Base-by-base conservation (phyloP, 2,329 filamentous ascomycete species). In the Neofusicoccum ribis region DNA sequence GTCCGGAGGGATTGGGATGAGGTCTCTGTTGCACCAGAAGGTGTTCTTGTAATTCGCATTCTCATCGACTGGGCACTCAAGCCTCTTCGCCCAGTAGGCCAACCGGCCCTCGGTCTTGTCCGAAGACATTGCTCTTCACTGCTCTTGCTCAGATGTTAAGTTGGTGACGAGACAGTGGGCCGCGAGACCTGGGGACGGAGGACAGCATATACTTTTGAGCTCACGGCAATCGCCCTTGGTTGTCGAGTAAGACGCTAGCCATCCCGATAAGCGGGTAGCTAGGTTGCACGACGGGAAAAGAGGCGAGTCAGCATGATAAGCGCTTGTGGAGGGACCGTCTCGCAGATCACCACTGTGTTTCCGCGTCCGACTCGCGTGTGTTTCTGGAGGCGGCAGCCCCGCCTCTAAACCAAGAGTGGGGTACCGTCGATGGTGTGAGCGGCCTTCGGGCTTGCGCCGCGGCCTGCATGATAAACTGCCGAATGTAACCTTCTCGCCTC, bases 1-100 rank as follows among this genome's bases (percentile, higher is more conserved):
- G 36, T 50, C 51, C 3, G 43, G 36, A 6, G 63, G 63, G 5
- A 65, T 65, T 20, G 63, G 63, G 27, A 65, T 65, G 14, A 65
- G 23, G 37, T 65, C 63, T 50, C 63, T 20, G 15, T 65, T 65
- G 52, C 51, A 58, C 63, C 63, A 65, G 20, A 58, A 65, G 3
- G 63, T 65, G 20, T 65, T 65, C 20, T 41, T 50, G 52, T 65
- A 65, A 9, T 58, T 50, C 3, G 63, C 51, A 34, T 65, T 39
- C 36, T 58, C 43, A 15, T 65, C 63, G 20, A 65, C 52, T 5
- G 63, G 63, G 44, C 63, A 65, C 20, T 65, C 63, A 5, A 65
- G 52, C n/a, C 63, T 56, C 49, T 56, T 64, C 11, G 61, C 61
- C 61, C 61, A 64, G 23, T 64, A 64, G n/a, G 34, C 61, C 31